Conservation (phyloP, 73 alveolate species). For the Breviolum minutum region DNA sequence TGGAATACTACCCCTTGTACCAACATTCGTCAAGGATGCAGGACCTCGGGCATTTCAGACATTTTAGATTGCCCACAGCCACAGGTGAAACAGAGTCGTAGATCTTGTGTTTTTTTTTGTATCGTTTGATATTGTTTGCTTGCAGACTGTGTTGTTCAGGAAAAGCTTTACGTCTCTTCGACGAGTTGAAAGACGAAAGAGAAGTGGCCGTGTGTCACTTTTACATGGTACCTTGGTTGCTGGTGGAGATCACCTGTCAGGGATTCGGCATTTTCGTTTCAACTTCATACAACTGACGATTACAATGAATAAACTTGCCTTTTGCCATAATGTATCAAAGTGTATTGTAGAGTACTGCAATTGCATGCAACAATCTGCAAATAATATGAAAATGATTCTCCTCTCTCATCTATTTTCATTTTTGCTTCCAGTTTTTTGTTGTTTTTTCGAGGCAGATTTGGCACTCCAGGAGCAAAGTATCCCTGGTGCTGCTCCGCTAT, state of each 20-base stretch:
- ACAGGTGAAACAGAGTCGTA: no score
- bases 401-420: background rate
- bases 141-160: background rate
- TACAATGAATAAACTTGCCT: no score
- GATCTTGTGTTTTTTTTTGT: no score
- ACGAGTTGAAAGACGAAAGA: conserved; percentile 89
- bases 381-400: background rate
- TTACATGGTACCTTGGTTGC: conserved; percentile 49
- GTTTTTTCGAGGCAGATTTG: conserved; percentile 47
- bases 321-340: background rate
- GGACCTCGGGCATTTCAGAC: no score
- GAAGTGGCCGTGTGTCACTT: conserved; percentile 90
- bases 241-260: background rate
- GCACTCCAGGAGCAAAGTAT: conserved; percentile 60
- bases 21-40: no score
- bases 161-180: conserved; percentile 79
- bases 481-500: conserved; percentile 69
- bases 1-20: no score
- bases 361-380: background rate
- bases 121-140: no score
- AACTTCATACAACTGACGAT: no score
- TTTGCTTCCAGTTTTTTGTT: no score
- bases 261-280: no score
- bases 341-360: background rate
- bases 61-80: no score